Base-by-base conservation (phyloP, 768 basidiomycete species). In the Tulasnella sp. region DNA sequence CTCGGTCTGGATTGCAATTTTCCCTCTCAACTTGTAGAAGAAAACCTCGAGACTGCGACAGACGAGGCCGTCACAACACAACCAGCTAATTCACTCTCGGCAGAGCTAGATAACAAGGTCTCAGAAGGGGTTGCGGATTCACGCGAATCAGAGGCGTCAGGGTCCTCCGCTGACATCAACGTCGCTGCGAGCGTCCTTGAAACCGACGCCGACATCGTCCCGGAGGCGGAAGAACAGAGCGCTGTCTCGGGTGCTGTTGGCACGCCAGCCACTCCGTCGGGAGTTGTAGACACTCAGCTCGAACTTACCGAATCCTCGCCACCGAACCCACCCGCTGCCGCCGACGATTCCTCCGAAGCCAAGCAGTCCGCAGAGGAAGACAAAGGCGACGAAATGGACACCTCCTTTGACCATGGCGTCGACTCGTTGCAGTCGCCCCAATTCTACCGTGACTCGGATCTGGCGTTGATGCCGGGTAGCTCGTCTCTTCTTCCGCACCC, bases 1-100 rank as follows among this genome's bases (percentile, higher is more conserved):
- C 44, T 74, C 73, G 73, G 73, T 74, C 73, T 74, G 39, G 3
- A 74, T 40, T 46, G 73, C 73, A 74, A 74, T 74, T 74, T 74
- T 74, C 73, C 56, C 62, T 68, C 31, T 68, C 62, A 68, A 68
- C 62, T 68, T 34, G 27, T 36, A 68, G 62, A 68, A 68, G 62
- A 68, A 68, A 68, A 16, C 62, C 31, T 68, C 62, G 62, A 68
- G 21, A 12, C 39, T 74, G 73, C 73, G 73, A 39, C 39, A 40
- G 73, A 74, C 44, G 9, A 9, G 18, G 39, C 73, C 38, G 39
- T 46, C 44, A 40, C 73, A 74, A 46, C 73, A 74, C 39, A 40
- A 10, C n/a, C 73, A 46, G 34, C 38, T 19, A 46, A 74, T n/a
- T 74, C 73, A 31, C 39, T 24, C 38, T 40, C 38, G 14, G 10